Evolutionary conservation across 108 stramenopile genomes (phyloP).

Genomic region (Fistulifera solaris): DNA sequence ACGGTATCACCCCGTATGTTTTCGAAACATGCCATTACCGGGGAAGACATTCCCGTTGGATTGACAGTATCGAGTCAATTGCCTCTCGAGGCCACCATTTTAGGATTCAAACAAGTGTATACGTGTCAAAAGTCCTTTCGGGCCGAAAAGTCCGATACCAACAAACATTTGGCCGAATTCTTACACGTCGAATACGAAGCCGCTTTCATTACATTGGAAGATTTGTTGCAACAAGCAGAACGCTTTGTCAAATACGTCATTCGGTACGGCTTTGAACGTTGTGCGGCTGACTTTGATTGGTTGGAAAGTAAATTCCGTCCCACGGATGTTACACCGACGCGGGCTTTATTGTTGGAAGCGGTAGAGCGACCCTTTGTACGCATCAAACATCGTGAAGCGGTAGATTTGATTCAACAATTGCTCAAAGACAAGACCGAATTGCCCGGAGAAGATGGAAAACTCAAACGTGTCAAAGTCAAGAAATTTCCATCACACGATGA

Average conservation of each 20-base stretch:
- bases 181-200: constrained; percentile 92
- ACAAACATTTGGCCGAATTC: constrained; percentile 91
- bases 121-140: constrained; percentile 92
- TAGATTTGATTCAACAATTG: constrained; percentile 43
- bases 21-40: constrained; percentile 22
- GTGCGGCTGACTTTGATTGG: constrained; percentile 68
- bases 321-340: constrained; percentile 40
- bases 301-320: constrained; percentile 61
- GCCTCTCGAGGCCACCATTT: constrained; percentile 87
- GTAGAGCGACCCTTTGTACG: constrained; percentile 43
- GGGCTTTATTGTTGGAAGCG: constrained; percentile 18
- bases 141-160: constrained; percentile 91
- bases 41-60: constrained; percentile 41
- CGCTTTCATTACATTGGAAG: constrained; percentile 69
- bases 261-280: constrained; percentile 69
- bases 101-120: constrained; percentile 83
- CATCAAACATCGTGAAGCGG: constrained; percentile 53
- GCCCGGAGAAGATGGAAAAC: constrained; percentile 47
- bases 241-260: constrained; percentile 89
- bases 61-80: constrained; percentile 89
- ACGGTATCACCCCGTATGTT: constrained; percentile 58
- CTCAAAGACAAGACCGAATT: constrained; percentile 47
- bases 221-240: constrained; percentile 79
- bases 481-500: constrained; percentile 56
- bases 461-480: constrained; percentile 50